Base-by-base conservation (phyloP, 306 rosid genomes). In the Hippophae gyantsensis region DNA sequence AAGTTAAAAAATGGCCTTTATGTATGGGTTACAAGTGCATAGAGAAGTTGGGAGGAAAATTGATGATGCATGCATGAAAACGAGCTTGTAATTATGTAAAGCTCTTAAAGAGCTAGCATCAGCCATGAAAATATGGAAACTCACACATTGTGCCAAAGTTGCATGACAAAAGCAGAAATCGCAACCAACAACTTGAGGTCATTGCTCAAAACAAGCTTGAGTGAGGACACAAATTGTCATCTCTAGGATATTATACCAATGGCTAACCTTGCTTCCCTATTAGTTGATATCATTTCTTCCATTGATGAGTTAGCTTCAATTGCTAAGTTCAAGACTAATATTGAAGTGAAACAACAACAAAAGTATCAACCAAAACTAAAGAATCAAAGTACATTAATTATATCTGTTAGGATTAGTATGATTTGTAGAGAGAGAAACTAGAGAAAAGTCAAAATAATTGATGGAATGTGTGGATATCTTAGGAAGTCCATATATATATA, bases 1-100 rank as follows among this genome's bases (percentile, higher is more conserved):
- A 10, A 6, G 9, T 1, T 7, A 6, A 12, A 5, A 6, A 7
- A 46, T 6, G 5, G 52, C 6, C 14, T 43, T 8, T 13, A 9
- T 49, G 38, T 25, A 49, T 50, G 9, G 10, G 7, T 26, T 42
- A 2, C 57, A 70, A 69, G 50, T 55, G 38, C 69, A 64, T 2
- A 48, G 9, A 27, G 64, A 63, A 10, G 60, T 63, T 11, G 45
- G 52, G 6, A 50, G 8, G 9, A 70, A 56, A 70, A 63, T 63
- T 14, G 41, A 57, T 10, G 60, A 40, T 11, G 43, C 69, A 26
- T 42, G 74, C 65, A 43, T 11, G 9, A 44, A 32, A 44, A 51
- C 63, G 7, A 63, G 69, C 69, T 48, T 54, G 13, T 65, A 70
- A 49, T 63, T 64, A 13, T 59, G 74, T 43, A 70, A 70, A 57